phyloP scores from a whole-genome alignment of 768 basidiomycete genomes.

The Lactarius hengduanensis region DNA sequence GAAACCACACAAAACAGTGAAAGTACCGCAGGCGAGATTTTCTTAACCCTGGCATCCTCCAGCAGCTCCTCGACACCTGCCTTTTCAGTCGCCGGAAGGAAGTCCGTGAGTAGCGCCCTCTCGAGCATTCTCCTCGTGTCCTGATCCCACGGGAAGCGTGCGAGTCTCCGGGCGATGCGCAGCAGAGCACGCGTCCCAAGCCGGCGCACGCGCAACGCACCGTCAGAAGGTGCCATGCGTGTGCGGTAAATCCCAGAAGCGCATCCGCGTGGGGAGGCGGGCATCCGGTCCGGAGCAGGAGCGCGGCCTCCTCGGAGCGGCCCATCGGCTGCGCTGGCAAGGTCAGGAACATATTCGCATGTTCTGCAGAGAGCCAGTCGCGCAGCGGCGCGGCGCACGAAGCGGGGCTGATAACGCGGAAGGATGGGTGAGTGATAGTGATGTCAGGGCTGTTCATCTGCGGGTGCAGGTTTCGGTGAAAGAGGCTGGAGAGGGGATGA shows the following conservation, averaged over 20 bases:
- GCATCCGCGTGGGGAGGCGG: conserved; percentile 37
- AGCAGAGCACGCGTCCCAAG: conserved; percentile 61
- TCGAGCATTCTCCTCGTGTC: conserved; percentile 50
- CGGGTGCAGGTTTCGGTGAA: conserved; percentile 13
- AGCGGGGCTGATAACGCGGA: conserved; percentile 60
- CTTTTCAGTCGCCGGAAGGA: conserved; percentile 57
- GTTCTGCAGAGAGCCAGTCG: conserved; percentile 66
- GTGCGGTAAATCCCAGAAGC: conserved; percentile 56
- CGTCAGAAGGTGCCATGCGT: conserved; percentile 50
- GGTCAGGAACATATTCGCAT: conserved; percentile 70
- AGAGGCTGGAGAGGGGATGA: conserved; percentile 27
- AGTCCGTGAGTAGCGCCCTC: conserved; percentile 55
- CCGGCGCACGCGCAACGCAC: conserved; percentile 58
- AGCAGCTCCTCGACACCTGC: conserved; percentile 52
- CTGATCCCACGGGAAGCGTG: conserved; percentile 44
- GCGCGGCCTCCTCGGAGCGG: conserved; percentile 45
- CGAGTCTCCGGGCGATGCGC: conserved; percentile 50
- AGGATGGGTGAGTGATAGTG: conserved; percentile 53
- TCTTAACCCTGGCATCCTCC: conserved; percentile 49
- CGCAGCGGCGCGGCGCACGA: conserved; percentile 64
- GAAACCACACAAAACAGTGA: neutral
- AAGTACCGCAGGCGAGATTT: conserved; percentile 44
- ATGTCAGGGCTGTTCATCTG: conserved; percentile 39
- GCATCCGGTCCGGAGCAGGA: conserved; percentile 55
- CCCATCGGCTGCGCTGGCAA: conserved; percentile 62